Evolutionary conservation across 176 grass and related monocot genomes (phyloP).

Genomic region (Oryza punctata): DNA sequence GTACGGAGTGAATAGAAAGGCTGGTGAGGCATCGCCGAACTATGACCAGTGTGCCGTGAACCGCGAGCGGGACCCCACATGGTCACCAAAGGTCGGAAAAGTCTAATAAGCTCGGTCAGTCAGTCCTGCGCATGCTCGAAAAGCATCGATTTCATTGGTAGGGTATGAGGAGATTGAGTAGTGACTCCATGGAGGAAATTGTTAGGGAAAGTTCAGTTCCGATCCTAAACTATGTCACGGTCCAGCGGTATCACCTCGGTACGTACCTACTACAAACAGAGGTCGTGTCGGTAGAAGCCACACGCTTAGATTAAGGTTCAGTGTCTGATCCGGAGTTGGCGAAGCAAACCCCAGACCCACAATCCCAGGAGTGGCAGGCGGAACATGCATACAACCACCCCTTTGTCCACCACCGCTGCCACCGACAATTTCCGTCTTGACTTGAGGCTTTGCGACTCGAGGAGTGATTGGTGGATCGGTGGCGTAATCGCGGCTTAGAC

Average conservation of each 20-base stretch:
- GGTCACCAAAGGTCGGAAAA: not conserved
- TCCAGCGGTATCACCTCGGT: not conserved
- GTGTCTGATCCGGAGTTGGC: not conserved
- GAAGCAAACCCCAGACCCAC: not conserved
- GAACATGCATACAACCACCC: slow-evolving; percentile 31
- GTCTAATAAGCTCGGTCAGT: too few species aligned
- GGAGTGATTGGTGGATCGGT: not conserved
- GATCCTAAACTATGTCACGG: not conserved
- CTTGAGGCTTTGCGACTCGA: not conserved
- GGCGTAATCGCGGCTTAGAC: not conserved
- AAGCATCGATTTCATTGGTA: not conserved
- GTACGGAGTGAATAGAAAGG: not conserved
- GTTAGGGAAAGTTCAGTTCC: not conserved
- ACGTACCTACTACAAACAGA: not conserved
- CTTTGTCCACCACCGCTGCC: slow-evolving; percentile 1
- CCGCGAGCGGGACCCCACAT: too few species aligned
- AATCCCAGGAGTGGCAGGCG: slow-evolving; percentile 33
- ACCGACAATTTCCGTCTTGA: slow-evolving; percentile 35
- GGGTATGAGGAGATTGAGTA: not conserved
- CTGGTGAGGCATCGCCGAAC: not conserved
- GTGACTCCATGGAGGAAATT: not conserved
- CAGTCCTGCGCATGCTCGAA: too few species aligned
- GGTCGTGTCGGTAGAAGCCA: not conserved
- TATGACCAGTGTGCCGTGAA: too few species aligned
- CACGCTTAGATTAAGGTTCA: too few species aligned